Conservation (phyloP, 2,329 filamentous ascomycete genomes). For the Cercospora zeae-maydis region DNA sequence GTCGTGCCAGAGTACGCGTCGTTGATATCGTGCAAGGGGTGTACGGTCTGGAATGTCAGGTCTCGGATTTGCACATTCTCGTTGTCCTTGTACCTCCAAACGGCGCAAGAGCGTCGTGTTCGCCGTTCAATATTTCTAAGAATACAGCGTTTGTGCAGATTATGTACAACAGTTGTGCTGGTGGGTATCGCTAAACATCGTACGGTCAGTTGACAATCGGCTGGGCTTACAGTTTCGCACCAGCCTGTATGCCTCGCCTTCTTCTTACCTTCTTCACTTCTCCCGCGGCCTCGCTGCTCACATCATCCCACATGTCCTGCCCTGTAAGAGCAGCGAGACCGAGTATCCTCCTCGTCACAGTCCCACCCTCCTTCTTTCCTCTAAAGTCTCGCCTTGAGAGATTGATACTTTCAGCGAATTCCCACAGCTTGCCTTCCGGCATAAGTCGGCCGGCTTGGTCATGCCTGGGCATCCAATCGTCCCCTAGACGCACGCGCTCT, state of each 20-base stretch:
- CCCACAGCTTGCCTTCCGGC: slow-evolving; percentile 77
- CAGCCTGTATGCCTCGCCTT: slow-evolving; percentile 36
- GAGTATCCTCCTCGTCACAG: slow-evolving; percentile 78
- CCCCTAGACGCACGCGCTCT: slow-evolving; percentile 62
- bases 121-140: background rate
- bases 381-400: slow-evolving; percentile 66
- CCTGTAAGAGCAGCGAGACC: slow-evolving; percentile 72
- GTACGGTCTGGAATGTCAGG: background rate
- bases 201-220: background rate
- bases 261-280: slow-evolving; percentile 32
- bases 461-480: slow-evolving; percentile 55
- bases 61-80: no score
- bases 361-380: slow-evolving; percentile 96
- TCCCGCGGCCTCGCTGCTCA: slow-evolving; percentile 21
- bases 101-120: background rate
- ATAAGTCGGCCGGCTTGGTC: slow-evolving; percentile 61
- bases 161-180: background rate
- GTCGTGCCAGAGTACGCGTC: background rate
- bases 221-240: slow-evolving; percentile 13
- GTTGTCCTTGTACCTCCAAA: no score
- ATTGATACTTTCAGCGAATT: slow-evolving; percentile 86
- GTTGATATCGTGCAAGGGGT: background rate
- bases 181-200: background rate
- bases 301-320: slow-evolving; percentile 60
- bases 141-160: background rate